Conservation (phyloP, 768 basidiomycete genomes). For the Butyriboletus loyo region DNA sequence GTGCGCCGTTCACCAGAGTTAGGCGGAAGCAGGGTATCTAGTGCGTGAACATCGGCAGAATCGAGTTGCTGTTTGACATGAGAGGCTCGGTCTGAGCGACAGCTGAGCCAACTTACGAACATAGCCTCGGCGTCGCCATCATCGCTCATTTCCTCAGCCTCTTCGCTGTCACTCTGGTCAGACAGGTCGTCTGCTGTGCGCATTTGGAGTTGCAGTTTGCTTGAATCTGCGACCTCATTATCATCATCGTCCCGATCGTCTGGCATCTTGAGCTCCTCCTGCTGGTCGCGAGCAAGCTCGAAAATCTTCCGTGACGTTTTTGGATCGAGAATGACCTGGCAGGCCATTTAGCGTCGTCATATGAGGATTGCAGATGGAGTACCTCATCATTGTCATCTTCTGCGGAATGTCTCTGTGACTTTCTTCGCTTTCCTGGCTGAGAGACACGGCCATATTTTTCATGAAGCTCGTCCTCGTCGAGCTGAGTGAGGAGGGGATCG, state of each 20-base stretch:
- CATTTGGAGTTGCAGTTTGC: conserved; percentile 24
- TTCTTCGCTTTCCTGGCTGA: conserved; percentile 72
- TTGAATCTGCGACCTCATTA: conserved; percentile 25
- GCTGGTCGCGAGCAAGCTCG: conserved; percentile 89
- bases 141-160: conserved; percentile 15
- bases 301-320: conserved; percentile 87
- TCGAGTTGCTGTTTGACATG: conserved; percentile 70
- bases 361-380: conserved; percentile 13
- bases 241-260: conserved; percentile 54
- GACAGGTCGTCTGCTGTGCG: conserved; percentile 48
- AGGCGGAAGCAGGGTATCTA: conserved; percentile 77
- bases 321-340: conserved; percentile 68
- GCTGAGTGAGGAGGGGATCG: conserved; percentile 84
- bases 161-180: conserved; percentile 50
- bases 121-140: conserved; percentile 52
- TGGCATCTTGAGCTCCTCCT: conserved; percentile 75
- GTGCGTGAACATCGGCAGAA: conserved; percentile 78
- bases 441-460: conserved; percentile 79
- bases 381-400: conserved; percentile 65
- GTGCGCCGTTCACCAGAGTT: conserved; percentile 78
- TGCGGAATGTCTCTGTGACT: conserved; percentile 43
- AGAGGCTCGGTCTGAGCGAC: conserved; percentile 3
- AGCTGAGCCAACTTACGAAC: conserved; percentile 44
- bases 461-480: conserved; percentile 72
- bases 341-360: conserved; percentile 1